Evolutionary conservation across 306 rosid species (phyloP), one percentile per base, ranked within the genome.

Genomic region (Aeschynomene evenia): DNA sequence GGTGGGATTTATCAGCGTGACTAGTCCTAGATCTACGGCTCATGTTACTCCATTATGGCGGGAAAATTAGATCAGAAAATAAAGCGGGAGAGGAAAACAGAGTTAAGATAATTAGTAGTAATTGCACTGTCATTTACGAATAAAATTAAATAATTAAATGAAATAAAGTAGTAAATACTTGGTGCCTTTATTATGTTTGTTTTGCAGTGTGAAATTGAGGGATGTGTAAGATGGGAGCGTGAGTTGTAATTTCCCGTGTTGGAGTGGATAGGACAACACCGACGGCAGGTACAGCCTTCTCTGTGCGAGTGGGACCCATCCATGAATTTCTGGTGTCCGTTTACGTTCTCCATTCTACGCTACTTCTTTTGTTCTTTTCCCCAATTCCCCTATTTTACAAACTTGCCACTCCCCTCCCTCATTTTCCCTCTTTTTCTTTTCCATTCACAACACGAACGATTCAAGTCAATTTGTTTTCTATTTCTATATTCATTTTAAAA

Each of bases 251-350:
- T 59, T 74, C 70, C 78, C 49, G 77, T 15, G 83, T 12, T 48
- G 80, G 75, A 84, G 11, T 31, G 77, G 72, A 87, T 82, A 84
- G 80, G 89, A 90, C 96, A 82, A 84, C 87, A 82, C 96, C 87
- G 88, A 82, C 91, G 88, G 85, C 86, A 71, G 89, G 88, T 83
- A 70, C 68, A 85, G 85, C 69, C 70, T 65, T 73, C 63, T 75
- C 60, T 75, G 61, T 18, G 28, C 63, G 42, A 7, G 83, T 75
- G 92, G 92, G 85, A 18, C 87, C 90, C 82, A 0, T 79, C 1
- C 14, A 73, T 82, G 50, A 75, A 83, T 72, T 78, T 56, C 83
- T 28, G 85, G 81, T 71, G 81, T 68, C 88, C 82, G 81, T 81
- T 71, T 85, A 50, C 84, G 82, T 70, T 69, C 74, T 26, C 76